A percentile compares a stretch with the other conserved stretches of the same genome.
Conservation (phyloP, 2,329 filamentous ascomycete genomes). For the Alternaria ethzedia region DNA sequence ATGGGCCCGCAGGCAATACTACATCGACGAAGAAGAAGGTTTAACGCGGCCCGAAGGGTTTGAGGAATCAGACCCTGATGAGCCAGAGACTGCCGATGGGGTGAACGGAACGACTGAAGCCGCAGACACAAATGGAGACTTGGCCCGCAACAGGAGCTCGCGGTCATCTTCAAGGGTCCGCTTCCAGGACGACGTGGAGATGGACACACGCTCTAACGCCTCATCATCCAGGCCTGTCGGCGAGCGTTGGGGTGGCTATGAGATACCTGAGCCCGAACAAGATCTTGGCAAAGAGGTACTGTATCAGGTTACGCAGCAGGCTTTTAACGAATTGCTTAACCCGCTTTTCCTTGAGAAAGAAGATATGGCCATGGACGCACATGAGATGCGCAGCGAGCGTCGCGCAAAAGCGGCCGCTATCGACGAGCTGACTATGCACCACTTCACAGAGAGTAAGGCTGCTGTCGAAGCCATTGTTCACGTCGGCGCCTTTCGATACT, state of each 20-base stretch:
- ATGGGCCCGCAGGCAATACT: conserved; percentile 80
- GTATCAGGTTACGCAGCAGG: conserved; percentile 89
- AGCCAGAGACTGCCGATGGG: conserved; percentile 14
- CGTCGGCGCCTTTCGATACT: conserved; percentile 37
- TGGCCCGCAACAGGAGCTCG: conserved; percentile 52
- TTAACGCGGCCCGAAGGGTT: conserved; percentile 45
- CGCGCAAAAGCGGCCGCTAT: conserved; percentile 27
- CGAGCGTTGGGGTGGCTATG: conserved; percentile 78
- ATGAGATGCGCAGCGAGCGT: conserved; percentile 45
- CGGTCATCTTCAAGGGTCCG: conserved; percentile 80
- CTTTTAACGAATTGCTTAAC: conserved; percentile 91
- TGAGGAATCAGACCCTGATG: conserved; percentile 11
- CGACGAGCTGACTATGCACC: conserved; percentile 21
- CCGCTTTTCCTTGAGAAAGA: conserved; percentile 83
- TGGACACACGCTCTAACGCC: conserved; percentile 72
- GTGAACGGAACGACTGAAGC: conserved; percentile 11
- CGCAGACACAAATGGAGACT: conserved; percentile 24
- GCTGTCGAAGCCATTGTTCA: conserved; percentile 23
- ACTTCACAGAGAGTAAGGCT: conserved; percentile 19
- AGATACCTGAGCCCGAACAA: conserved; percentile 78
- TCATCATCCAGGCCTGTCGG: conserved; percentile 72
- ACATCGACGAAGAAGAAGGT: conserved; percentile 85
- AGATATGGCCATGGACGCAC: conserved; percentile 73
- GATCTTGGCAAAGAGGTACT: conserved; percentile 88
- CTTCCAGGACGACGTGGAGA: conserved; percentile 75